Conservation (phyloP, 805 yeast genomes). For the Kazachstania taianensis region DNA sequence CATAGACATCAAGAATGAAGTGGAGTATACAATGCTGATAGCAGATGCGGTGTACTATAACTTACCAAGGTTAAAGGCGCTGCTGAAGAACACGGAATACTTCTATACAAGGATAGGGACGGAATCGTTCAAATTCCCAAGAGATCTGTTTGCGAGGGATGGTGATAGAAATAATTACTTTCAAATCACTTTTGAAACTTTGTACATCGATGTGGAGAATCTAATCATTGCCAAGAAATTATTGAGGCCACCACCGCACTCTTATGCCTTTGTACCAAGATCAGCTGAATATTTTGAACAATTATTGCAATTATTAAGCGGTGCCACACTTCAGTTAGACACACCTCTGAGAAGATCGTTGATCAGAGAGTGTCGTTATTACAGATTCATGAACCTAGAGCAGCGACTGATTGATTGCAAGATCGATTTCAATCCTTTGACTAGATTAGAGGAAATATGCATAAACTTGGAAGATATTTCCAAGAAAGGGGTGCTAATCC, state of each 20-base stretch:
- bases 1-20: constrained; percentile 48
- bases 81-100: constrained; percentile 44
- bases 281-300: constrained; percentile 46
- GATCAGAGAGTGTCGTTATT: constrained; percentile 64
- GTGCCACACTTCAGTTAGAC: constrained; percentile 40
- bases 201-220: constrained; percentile 41
- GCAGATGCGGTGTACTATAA: constrained; percentile 67
- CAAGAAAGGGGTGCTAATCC: constrained; percentile 26
- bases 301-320: constrained; percentile 46
- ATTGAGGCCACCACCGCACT: constrained; percentile 72
- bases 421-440: constrained; percentile 43
- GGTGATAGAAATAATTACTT: constrained; percentile 79
- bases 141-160: constrained; percentile 39
- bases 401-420: constrained; percentile 51
- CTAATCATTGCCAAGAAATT: constrained; percentile 32
- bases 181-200: constrained; percentile 46
- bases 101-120: constrained; percentile 50
- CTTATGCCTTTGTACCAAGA: constrained; percentile 39
- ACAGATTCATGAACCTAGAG: constrained; percentile 64
- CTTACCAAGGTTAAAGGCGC: constrained; percentile 43
- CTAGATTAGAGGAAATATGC: constrained; percentile 45
- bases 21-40: constrained; percentile 50
- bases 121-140: constrained; percentile 47
- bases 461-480: constrained; percentile 40
- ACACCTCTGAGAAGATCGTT: constrained; percentile 49